These are phyloP conservation scores for Colletotrichum orbiculare DNA, from an alignment of 2,329 filamentous ascomycete genomes.

Conservation along the genomic window DNA sequence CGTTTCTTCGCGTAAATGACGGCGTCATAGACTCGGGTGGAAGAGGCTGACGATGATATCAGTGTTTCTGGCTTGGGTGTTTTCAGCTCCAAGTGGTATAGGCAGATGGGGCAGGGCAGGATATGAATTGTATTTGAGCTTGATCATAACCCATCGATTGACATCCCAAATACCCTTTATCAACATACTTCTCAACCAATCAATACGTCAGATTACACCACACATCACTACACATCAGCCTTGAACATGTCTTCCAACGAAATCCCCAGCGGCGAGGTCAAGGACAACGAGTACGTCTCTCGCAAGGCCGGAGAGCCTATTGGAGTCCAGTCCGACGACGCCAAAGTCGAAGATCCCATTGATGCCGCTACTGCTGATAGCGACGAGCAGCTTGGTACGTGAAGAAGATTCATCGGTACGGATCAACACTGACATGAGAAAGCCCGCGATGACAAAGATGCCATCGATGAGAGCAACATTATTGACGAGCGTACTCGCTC, in stretches of 20 bases:
- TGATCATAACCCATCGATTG: background rate
- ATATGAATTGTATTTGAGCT: too few species aligned
- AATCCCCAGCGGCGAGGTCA: slow-evolving; percentile 15
- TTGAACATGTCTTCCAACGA: slow-evolving; percentile 30
- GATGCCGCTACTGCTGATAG: slow-evolving; percentile 45
- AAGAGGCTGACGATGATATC: slow-evolving; percentile 11
- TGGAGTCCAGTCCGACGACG: slow-evolving; percentile 47
- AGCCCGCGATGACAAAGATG: slow-evolving; percentile 51
- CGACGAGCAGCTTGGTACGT: slow-evolving; percentile 49
- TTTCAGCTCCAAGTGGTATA: background rate
- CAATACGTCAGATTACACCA: too few species aligned
- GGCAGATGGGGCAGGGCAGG: too few species aligned
- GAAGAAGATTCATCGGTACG: accelerated
- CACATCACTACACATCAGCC: too few species aligned
- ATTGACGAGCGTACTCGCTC: slow-evolving; percentile 48
- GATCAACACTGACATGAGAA: background rate
- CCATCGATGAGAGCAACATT: slow-evolving; percentile 51
- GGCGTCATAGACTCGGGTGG: slow-evolving; percentile 33
- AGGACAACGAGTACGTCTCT: slow-evolving; percentile 45
- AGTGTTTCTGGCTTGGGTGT: slow-evolving; percentile 1
- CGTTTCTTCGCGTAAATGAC: slow-evolving; percentile 32
- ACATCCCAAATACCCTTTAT: too few species aligned
- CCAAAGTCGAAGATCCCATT: slow-evolving; percentile 47
- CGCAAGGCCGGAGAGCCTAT: slow-evolving; percentile 45
- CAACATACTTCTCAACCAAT: too few species aligned